phyloP scores from a whole-genome alignment of 257 asterid genomes.

The Coffea canephora region DNA sequence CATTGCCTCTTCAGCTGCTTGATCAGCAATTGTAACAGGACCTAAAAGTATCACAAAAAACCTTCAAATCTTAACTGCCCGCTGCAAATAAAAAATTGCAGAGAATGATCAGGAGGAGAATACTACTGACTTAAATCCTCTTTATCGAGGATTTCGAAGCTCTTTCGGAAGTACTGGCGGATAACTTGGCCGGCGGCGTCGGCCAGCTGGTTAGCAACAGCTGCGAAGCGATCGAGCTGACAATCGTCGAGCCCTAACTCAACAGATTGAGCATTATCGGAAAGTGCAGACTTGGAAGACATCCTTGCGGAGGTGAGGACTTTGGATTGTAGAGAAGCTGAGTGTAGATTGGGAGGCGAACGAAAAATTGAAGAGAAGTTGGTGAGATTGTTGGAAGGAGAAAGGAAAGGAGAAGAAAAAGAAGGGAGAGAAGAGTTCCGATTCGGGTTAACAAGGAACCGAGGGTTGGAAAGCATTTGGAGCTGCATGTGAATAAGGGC shows the following conservation, averaged over 20 bases:
- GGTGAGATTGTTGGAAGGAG: slow-evolving; percentile 14
- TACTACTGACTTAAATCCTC: slow-evolving; percentile 68
- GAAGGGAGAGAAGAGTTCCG: slow-evolving; percentile 24
- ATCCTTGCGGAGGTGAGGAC: slow-evolving; percentile 8
- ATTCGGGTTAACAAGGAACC: slow-evolving; percentile 31
- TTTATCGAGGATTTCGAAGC: slow-evolving; percentile 69
- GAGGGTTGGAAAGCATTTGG: slow-evolving; percentile 50
- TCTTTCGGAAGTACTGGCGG: slow-evolving; percentile 77
- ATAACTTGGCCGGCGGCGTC: slow-evolving; percentile 91
- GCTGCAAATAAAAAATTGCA: not conserved
- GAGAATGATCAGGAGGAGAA: not conserved
- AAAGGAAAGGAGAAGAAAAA: slow-evolving; percentile 24
- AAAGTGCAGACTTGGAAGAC: slow-evolving; percentile 30
- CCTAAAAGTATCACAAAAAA: slow-evolving; percentile 39
- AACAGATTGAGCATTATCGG: slow-evolving; percentile 21
- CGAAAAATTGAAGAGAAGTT: not conserved
- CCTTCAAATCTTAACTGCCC: not conserved
- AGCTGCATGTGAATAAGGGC: slow-evolving; percentile 15
- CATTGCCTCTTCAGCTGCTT: slow-evolving; percentile 92
- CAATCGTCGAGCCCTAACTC: slow-evolving; percentile 35
- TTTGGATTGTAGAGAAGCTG: slow-evolving; percentile 1
- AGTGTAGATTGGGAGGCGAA: not conserved
- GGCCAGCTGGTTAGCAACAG: slow-evolving; percentile 66
- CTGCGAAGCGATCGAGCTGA: slow-evolving; percentile 60
- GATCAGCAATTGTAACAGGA: slow-evolving; percentile 96